These are phyloP conservation scores for Solanum ossicruentum DNA, from an alignment of 257 asterid genomes.

Conservation along the genomic window DNA sequence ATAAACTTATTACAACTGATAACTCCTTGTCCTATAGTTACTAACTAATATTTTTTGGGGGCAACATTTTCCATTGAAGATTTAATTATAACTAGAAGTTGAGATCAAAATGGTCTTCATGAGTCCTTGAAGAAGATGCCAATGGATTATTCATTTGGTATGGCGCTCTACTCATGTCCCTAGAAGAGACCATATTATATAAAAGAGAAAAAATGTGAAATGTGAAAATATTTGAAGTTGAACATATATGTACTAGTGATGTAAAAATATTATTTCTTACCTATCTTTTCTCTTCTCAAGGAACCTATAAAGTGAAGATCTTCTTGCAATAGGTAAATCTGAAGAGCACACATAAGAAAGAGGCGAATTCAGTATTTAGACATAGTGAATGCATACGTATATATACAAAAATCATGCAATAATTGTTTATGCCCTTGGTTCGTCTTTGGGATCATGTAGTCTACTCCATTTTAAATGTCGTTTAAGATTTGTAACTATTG, in stretches of 20 bases:
- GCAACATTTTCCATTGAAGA: neutral
- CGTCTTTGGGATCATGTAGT: neutral
- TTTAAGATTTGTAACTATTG: neutral
- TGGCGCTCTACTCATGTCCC: constrained; percentile 1
- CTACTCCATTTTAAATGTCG: neutral
- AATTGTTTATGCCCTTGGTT: neutral
- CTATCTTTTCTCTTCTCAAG: constrained; percentile 51
- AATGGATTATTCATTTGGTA: neutral
- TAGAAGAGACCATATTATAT: neutral
- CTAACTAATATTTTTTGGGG: neutral
- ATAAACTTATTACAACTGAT: neutral
- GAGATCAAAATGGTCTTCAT: neutral
- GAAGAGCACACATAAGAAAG: neutral
- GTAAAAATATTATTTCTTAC: neutral
- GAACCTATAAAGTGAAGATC: constrained; percentile 43
- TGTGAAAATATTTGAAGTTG: neutral
- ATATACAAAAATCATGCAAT: neutral
- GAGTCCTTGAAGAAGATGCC: neutral
- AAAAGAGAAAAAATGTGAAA: neutral
- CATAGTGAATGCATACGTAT: neutral
- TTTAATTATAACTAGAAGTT: neutral
- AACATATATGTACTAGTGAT: neutral
- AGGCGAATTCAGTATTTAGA: neutral
- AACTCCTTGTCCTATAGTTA: neutral
- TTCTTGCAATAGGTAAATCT: constrained; percentile 17